Percentiles rank a stretch among this genome's conserved stretches.
phyloP scores from a whole-genome alignment of 73 alveolate genomes.

The Paramecium pentaurelia region DNA sequence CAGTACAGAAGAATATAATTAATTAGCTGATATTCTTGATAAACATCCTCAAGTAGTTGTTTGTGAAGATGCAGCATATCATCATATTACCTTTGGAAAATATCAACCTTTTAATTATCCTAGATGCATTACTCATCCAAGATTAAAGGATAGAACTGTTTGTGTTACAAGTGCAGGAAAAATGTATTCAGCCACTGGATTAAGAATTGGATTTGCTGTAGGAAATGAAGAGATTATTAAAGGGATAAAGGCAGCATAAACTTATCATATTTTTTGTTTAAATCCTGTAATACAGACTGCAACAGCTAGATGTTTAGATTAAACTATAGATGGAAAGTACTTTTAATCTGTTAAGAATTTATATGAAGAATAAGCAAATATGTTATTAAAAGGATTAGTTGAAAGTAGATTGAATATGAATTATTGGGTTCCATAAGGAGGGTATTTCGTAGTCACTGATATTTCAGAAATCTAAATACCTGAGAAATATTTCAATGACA shows the following conservation, averaged over 20 bases:
- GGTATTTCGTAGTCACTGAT: constrained; percentile 73
- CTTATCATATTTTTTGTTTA: constrained; percentile 61
- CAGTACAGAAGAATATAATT: constrained; percentile 70
- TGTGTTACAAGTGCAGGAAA: constrained; percentile 87
- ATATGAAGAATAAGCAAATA: constrained; percentile 46
- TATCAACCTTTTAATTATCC: constrained; percentile 64
- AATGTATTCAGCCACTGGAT: constrained; percentile 83
- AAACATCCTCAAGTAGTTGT: constrained; percentile 72
- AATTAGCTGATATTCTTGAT: constrained; percentile 70
- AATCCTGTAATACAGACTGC: constrained; percentile 57
- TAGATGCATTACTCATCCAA: constrained; percentile 67
- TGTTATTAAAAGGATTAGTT: constrained; percentile 60
- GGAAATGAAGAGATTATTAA: constrained; percentile 76
- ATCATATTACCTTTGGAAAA: constrained; percentile 75
- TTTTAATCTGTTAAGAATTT: constrained; percentile 39
- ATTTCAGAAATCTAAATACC: constrained; percentile 61
- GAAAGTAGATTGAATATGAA: constrained; percentile 56
- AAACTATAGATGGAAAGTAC: not conserved
- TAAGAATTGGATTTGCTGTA: constrained; percentile 88
- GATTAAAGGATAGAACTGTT: constrained; percentile 77
- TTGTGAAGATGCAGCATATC: constrained; percentile 87
- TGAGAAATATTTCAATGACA: constrained; percentile 66
- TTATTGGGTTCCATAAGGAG: constrained; percentile 67
- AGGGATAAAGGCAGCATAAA: constrained; percentile 61
- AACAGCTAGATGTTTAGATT: constrained; percentile 42